Percentiles rank a stretch among this genome's conserved stretches.
Evolutionary conservation across 2,329 filamentous ascomycete species (phyloP).

Genomic region (Colletotrichum echinochloae): DNA sequence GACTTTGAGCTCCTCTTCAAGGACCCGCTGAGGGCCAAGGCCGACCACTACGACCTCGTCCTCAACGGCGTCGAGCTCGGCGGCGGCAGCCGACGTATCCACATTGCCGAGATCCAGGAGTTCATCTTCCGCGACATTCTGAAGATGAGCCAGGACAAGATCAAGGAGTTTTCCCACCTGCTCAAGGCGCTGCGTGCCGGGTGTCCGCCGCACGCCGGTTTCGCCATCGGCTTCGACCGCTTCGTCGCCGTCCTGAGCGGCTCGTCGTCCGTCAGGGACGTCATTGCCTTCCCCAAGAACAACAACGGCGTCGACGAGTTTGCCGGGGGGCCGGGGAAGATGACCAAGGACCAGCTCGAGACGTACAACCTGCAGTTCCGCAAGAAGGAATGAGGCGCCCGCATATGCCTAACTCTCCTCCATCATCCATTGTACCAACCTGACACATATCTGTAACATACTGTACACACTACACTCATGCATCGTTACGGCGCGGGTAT

Average conservation of each 20-base stretch:
- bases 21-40: constrained; percentile 78
- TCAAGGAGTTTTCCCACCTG: constrained; percentile 87
- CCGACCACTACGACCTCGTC: constrained; percentile 95
- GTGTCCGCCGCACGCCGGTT: constrained; percentile 94
- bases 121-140: constrained; percentile 87
- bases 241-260: constrained; percentile 84
- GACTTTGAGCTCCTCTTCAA: constrained; percentile 82
- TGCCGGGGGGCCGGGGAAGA: constrained; percentile 79
- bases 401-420: background rate
- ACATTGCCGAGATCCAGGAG: constrained; percentile 84
- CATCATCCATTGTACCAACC: background rate
- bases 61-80: constrained; percentile 96
- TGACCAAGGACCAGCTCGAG: constrained; percentile 68
- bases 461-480: background rate
- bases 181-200: constrained; percentile 85
- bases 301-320: constrained; percentile 89
- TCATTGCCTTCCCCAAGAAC: constrained; percentile 97
- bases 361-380: constrained; percentile 59
- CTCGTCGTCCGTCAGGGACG: constrained; percentile 84
- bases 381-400: constrained; percentile 4
- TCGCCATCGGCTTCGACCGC: constrained; percentile 92
- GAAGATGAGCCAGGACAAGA: constrained; percentile 76
- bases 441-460: background rate
- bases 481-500: background rate
- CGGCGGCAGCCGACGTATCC: constrained; percentile 92